Evolutionary conservation across 306 rosid species (phyloP).

Genomic region (Styphnolobium japonicum): DNA sequence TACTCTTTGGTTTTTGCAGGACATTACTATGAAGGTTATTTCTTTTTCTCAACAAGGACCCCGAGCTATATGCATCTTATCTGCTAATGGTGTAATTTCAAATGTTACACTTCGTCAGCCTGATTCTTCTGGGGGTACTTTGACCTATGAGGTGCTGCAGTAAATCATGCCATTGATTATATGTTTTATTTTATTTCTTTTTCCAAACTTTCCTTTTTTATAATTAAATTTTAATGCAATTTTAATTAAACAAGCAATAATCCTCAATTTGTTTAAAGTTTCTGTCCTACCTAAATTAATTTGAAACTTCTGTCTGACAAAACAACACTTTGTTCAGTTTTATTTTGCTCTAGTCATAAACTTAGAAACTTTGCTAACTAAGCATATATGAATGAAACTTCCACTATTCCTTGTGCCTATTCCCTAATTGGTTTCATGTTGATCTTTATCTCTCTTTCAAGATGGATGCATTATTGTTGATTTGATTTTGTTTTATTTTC

Average conservation of each 20-base stretch:
- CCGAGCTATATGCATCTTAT: slow-evolving; percentile 76
- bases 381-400: background rate
- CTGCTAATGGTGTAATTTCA: slow-evolving; percentile 73
- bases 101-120: slow-evolving; percentile 81
- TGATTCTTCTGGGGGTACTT: slow-evolving; percentile 70
- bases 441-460: background rate
- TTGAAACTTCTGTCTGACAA: background rate
- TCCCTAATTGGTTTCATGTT: background rate
- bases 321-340: background rate
- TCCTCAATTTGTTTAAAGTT: background rate
- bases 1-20: slow-evolving; percentile 47
- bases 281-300: background rate
- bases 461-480: background rate
- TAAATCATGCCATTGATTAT: slow-evolving; percentile 4
- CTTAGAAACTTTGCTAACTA: background rate
- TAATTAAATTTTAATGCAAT: slow-evolving; percentile 6
- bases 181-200: background rate
- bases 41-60: slow-evolving; percentile 78
- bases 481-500: background rate
- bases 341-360: background rate
- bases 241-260: background rate
- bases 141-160: slow-evolving; percentile 68
- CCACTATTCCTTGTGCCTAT: background rate
- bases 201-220: background rate
- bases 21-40: slow-evolving; percentile 69